Base-by-base conservation (phyloP, 1,284 basidiomycete species). In the Cystobasidiaceae sp. region DNA sequence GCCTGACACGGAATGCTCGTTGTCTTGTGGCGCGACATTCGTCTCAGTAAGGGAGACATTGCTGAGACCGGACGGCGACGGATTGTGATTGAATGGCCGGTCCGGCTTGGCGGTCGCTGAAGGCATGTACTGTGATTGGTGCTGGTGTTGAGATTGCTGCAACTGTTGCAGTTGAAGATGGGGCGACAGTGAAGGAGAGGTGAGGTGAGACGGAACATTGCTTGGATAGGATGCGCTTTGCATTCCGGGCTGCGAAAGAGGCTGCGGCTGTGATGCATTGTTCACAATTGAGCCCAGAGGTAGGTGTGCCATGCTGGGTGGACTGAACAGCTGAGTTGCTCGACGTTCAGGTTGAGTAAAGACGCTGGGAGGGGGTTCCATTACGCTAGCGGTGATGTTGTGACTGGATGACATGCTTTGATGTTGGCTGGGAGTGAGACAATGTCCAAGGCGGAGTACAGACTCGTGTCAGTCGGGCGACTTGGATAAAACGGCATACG, bases 1-100 rank as follows among this genome's bases (percentile, higher is more conserved):
- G 3, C 60, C 60, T 30, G 46, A 50, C 0, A 62, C 49, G 6
- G 60, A 62, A n/a, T 52, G 60, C 32, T 62, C 60, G 9, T 8
- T 44, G 28, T 44, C 60, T 30, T 34, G 60, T 3, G 49, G 46
- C 7, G 60, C 50, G 7, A 44, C 23, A 9, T 13, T 62, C 2
- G 60, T 43, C 9, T 43, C 25, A n/a, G 48, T 19, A n/a, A 52
- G 19, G 0, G 60, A 54, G 19, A 44, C 44, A 23, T n/a, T 32
- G 60, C 50, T 62, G 21, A 27, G 49, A 21, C 27, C 48, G 4
- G 46, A 37, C 30, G 60, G 60, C 2, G 60, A 62, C 6, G 28
- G 33, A 25, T 62, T 49, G 4, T 25, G 46, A 49, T 19, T n/a
- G n/a, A 39, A 9, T n/a, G 37, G 11, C n/a, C n/a, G 37, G 11